Evolutionary conservation across 1,284 basidiomycete genomes (phyloP).

Genomic region (Flammula alnicola): DNA sequence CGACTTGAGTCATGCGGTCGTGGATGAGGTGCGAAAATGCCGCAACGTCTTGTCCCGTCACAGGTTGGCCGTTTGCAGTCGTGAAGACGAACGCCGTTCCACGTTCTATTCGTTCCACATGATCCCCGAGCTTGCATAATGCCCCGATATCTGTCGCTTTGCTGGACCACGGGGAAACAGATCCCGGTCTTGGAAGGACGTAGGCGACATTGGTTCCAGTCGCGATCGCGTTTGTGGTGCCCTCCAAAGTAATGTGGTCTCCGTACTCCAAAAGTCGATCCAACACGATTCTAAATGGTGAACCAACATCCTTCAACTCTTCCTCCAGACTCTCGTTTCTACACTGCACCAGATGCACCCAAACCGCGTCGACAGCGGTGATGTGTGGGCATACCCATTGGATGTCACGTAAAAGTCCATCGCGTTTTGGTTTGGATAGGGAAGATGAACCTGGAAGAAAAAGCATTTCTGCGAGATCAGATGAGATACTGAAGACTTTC

Average conservation of each 20-base stretch:
- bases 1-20: constrained; percentile 95
- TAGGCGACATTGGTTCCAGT: constrained; percentile 58
- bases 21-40: constrained; percentile 74
- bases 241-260: constrained; percentile 65
- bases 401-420: constrained; percentile 68
- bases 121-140: constrained; percentile 78
- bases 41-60: constrained; percentile 49
- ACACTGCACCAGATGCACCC: constrained; percentile 85
- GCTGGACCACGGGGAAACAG: constrained; percentile 85
- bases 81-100: constrained; percentile 78
- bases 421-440: constrained; percentile 73
- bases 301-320: constrained; percentile 52
- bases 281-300: constrained; percentile 60
- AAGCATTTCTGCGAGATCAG: constrained; percentile 50
- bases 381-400: constrained; percentile 60
- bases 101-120: constrained; percentile 84
- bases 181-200: constrained; percentile 74
- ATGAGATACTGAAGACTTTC: too few relatives aligned
- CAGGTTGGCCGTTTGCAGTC: constrained; percentile 42
- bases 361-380: constrained; percentile 80
- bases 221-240: constrained; percentile 48
- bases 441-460: constrained; percentile 75
- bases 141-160: constrained; percentile 96
- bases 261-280: constrained; percentile 88
- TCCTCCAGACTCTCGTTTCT: constrained; percentile 50